These are phyloP conservation scores for Bipolaris bicolor DNA, from an alignment of 2,329 filamentous ascomycete species.

Conservation along the genomic window DNA sequence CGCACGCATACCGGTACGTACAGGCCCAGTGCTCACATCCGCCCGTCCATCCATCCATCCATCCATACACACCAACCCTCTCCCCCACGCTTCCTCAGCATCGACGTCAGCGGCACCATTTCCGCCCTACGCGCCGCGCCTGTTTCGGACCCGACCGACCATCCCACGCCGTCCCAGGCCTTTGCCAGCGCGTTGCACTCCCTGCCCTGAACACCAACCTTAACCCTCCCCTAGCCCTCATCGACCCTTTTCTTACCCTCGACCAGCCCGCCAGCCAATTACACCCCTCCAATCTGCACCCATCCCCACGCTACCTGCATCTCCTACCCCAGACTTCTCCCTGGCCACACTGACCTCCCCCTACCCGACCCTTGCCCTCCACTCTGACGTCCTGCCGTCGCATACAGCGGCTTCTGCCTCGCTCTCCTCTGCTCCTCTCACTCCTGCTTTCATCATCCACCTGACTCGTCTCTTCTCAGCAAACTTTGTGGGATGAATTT, in stretches of 20 bases:
- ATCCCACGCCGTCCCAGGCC: conserved; percentile 35
- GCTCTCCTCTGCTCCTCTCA: not conserved
- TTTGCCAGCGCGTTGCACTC: conserved; percentile 31
- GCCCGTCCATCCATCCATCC: too few species aligned
- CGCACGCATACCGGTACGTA: conserved; percentile 5
- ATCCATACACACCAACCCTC: not conserved
- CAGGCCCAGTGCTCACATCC: not conserved
- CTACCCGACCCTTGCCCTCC: conserved; percentile 16
- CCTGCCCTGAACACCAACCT: conserved; percentile 29
- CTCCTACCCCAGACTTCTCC: conserved; percentile 36
- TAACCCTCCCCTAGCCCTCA: conserved; percentile 30
- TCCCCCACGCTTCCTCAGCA: conserved; percentile 7
- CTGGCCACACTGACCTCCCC: not conserved
- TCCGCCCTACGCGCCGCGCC: conserved; percentile 36
- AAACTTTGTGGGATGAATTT: conserved; percentile 47
- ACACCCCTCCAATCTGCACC: conserved; percentile 21
- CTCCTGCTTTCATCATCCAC: not conserved
- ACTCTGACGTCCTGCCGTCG: conserved; percentile 20
- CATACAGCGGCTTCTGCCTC: conserved; percentile 22
- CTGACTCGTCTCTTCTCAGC: not conserved
- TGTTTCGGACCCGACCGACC: conserved; percentile 16
- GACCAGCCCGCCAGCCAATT: conserved; percentile 34
- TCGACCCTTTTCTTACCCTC: not conserved
- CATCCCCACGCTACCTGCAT: conserved; percentile 37
- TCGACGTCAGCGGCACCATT: conserved; percentile 21